A percentile compares a stretch with the other conserved stretches of the same genome.
Evolutionary conservation across 192 early-diverging fungal genomes (phyloP).

Genomic region (Funneliformis geosporum): DNA sequence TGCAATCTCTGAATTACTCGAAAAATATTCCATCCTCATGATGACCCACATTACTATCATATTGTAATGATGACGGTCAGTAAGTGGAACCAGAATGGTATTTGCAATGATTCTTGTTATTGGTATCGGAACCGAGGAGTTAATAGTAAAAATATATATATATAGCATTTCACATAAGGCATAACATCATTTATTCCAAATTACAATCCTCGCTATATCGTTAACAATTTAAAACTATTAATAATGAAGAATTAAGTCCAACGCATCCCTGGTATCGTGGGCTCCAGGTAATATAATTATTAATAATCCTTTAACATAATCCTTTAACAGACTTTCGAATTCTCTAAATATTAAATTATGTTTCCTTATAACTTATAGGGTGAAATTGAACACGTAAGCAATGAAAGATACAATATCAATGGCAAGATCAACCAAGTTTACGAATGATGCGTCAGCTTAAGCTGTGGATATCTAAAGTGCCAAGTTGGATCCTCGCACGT

Average conservation of each 20-base stretch:
- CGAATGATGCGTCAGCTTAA: neutral
- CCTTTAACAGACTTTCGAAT: no score
- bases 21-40: slow-evolving; percentile 74
- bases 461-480: no score
- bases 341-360: no score
- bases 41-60: slow-evolving; percentile 80
- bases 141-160: neutral
- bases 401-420: no score
- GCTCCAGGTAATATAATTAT: slow-evolving; percentile 53
- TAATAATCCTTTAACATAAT: no score
- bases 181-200: slow-evolving; percentile 68
- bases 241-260: slow-evolving; percentile 70
- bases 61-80: slow-evolving; percentile 87
- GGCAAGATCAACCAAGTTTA: slow-evolving; percentile 36
- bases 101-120: slow-evolving; percentile 95
- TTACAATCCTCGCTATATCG: slow-evolving; percentile 86
- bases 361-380: no score
- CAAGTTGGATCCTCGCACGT: no score
- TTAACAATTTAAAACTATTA: slow-evolving; percentile 76
- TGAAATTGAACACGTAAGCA: no score
- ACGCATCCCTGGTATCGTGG: slow-evolving; percentile 97
- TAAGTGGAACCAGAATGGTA: slow-evolving; percentile 95
- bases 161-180: neutral
- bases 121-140: slow-evolving; percentile 90
- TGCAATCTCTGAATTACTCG: slow-evolving; percentile 71